Conservation (phyloP, 2,329 filamentous ascomycete species). For the Paracamarosporium sp. region DNA sequence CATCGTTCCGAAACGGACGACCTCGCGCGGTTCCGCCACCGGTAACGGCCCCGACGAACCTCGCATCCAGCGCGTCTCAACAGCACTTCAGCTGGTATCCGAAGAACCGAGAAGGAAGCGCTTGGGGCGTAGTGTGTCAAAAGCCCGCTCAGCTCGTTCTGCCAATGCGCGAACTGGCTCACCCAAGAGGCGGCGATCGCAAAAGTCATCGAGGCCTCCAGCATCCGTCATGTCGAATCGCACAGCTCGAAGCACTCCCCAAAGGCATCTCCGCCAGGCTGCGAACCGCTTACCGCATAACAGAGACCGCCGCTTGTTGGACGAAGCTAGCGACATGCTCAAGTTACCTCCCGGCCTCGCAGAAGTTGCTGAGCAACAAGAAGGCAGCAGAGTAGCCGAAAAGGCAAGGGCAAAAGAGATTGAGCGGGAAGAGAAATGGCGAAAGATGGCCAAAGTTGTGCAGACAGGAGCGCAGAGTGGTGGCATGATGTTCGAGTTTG, state of each 20-base stretch:
- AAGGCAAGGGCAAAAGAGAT: slow-evolving; percentile 65
- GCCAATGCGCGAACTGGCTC: slow-evolving; percentile 47
- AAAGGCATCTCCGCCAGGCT: slow-evolving; percentile 57
- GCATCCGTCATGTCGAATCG: slow-evolving; percentile 44
- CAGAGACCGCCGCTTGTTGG: slow-evolving; percentile 60
- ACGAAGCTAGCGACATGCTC: slow-evolving; percentile 70
- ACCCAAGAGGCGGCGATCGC: slow-evolving; percentile 48
- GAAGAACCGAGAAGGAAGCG: slow-evolving; percentile 62
- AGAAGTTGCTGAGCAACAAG: slow-evolving; percentile 52
- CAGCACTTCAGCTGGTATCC: slow-evolving; percentile 63
- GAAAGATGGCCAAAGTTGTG: slow-evolving; percentile 65
- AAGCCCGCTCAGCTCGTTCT: slow-evolving; percentile 51
- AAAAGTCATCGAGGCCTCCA: slow-evolving; percentile 52
- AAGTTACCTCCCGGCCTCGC: slow-evolving; percentile 62
- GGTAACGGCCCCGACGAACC: slow-evolving; percentile 40
- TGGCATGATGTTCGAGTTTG: slow-evolving; percentile 78
- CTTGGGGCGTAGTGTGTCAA: slow-evolving; percentile 58
- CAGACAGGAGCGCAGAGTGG: slow-evolving; percentile 59
- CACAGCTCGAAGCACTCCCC: slow-evolving; percentile 45
- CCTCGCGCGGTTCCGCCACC: slow-evolving; percentile 42
- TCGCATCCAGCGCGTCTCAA: slow-evolving; percentile 64
- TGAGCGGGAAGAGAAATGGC: slow-evolving; percentile 70
- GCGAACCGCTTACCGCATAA: slow-evolving; percentile 62
- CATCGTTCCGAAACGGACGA: slow-evolving; percentile 56
- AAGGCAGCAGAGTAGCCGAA: slow-evolving; percentile 56